These are phyloP conservation scores for Neurospora sp. DNA, from an alignment of 2,329 filamentous ascomycete genomes.

Conservation along the genomic window DNA sequence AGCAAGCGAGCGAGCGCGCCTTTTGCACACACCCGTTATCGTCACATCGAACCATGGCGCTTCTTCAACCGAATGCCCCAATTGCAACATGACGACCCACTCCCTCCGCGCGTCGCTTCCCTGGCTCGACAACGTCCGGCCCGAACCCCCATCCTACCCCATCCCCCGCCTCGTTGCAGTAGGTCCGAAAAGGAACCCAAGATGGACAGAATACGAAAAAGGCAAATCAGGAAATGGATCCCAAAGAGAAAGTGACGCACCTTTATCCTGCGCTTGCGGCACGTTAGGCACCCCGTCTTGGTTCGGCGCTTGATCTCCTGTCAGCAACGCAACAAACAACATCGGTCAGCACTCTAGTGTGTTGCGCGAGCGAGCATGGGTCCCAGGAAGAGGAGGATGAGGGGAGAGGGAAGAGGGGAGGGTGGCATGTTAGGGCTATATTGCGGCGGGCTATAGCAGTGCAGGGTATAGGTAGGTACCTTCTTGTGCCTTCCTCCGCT, in stretches of 20 bases:
- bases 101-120: neutral
- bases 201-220: neutral
- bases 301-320: constrained; percentile 55
- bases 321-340: constrained; percentile 15
- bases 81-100: neutral
- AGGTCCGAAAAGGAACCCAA: constrained; percentile 1
- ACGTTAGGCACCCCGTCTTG: constrained; percentile 54
- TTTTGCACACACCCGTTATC: neutral
- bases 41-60: neutral
- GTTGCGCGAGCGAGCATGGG: neutral
- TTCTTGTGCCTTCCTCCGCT: constrained; percentile 46
- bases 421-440: neutral
- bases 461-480: constrained; percentile 34
- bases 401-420: neutral
- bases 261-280: constrained; percentile 53
- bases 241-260: constrained; percentile 30
- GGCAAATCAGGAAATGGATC: neutral
- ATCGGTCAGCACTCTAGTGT: constrained; percentile 17
- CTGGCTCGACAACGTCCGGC: neutral
- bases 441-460: constrained; percentile 1
- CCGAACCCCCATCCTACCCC: neutral
- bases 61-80: neutral
- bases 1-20: neutral
- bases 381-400: neutral
- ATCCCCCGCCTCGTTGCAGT: neutral